These are phyloP conservation scores for Pedinophyceae sp. DNA, from an alignment of 139 green algal genomes.

Conservation along the genomic window DNA sequence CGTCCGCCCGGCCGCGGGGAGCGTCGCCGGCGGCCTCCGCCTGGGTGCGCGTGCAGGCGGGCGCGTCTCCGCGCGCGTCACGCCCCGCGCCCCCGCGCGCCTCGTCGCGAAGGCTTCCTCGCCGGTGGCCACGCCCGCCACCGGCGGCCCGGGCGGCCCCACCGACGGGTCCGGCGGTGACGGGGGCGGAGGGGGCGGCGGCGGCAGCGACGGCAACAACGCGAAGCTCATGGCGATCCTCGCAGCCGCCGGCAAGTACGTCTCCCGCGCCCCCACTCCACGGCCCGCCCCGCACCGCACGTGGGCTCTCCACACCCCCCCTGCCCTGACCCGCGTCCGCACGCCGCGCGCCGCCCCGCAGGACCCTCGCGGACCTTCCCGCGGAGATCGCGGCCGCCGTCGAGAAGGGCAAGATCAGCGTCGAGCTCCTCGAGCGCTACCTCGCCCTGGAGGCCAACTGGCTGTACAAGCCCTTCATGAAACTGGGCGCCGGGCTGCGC, in stretches of 20 bases:
- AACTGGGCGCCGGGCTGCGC: conserved; percentile 52
- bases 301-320: background rate
- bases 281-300: background rate
- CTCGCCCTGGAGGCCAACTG: conserved; percentile 47
- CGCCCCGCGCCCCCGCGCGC: too few species aligned
- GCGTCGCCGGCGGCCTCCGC: too few species aligned
- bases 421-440: conserved; percentile 46
- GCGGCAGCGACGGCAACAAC: conserved; percentile 1
- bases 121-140: too few species aligned
- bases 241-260: background rate
- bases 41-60: too few species aligned
- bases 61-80: too few species aligned
- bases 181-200: conserved; percentile 7
- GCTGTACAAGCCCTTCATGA: conserved; percentile 37
- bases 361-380: conserved; percentile 19
- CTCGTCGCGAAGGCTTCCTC: too few species aligned
- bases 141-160: too few species aligned
- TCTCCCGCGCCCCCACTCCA: background rate
- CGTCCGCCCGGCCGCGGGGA: too few species aligned
- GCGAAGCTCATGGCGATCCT: background rate
- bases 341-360: conserved; percentile 14
- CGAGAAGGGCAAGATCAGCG: conserved; percentile 20
- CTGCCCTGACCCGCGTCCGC: conserved; percentile 1
- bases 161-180: too few species aligned
- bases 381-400: conserved; percentile 49